Base-by-base conservation (phyloP, 2,329 filamentous ascomycete genomes). In the Alternaria sp. region DNA sequence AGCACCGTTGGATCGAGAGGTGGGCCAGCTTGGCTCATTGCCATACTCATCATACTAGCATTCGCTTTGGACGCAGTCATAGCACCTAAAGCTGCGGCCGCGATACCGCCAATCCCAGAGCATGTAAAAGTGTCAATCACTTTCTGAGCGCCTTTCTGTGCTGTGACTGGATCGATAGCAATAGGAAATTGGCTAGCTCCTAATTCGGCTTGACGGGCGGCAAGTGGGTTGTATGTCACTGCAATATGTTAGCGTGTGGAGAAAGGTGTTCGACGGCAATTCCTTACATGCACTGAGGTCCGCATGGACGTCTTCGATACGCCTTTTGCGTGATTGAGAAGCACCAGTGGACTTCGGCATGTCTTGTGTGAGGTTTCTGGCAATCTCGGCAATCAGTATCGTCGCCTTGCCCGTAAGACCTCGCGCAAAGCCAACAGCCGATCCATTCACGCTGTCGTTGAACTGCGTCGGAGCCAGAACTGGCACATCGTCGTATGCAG, bases 391-490 rank as follows among this genome's bases (percentile, higher is more conserved):
- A 17, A 71, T 54, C 1, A 74, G 44, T n/a, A 74, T 61, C 0
- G 67, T 69, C 6, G 66, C 71, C 51, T 72, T 68, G 3, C 71
- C 67, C 4, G 61, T 65, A 6, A 74, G 39, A 3, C 72, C 72
- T 14, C 70, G 57, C 8, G 65, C 66, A 36, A 74, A 72, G 4
- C 66, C 61, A 13, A 74, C 65, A 14, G 64, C 63, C 4, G 66
- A 65, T 4, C 72, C 72, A 23, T 68, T 69, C 3, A 72, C 13
- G 0, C 69, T 71, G 37, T 74, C 72, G 28, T 74, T 63, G 54
- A 73, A 74, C 1, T 45, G 50, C 0, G 64, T 63, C 1, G 61
- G 55, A 0, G 39, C 54, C 54, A 74, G 44, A 0, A 62, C 46
- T 3, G 71, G 67, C 5, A 74, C 57, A 8, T 66, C 71, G 39